Evolutionary conservation across 2,329 filamentous ascomycete species (phyloP), one percentile per base, ranked within the genome.

Genomic region (Xylaria digitata): DNA sequence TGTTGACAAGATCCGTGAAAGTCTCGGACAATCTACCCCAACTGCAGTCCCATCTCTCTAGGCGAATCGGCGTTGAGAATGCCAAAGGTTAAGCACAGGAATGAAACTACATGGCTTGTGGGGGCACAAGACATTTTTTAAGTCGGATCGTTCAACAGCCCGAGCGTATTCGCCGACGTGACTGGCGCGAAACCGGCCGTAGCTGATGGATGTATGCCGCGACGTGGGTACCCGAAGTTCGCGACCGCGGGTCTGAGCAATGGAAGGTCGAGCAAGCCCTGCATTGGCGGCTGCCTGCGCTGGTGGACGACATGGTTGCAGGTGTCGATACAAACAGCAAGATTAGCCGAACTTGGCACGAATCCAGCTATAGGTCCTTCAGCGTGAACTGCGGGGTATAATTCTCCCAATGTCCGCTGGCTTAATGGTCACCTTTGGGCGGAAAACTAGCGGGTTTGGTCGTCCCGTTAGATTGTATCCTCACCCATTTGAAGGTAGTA

Each of bases 401-500:
- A 54, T 50, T 30, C 53, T 61, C 52, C 60, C 53, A 61, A 58
- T 48, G 58, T 59, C 21, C 8, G 37, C 17, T 58, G 54, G 56
- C 58, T 71, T 71, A 75, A 63, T 76, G 72, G 37, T 74, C 69
- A 61, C 85, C 86, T 73, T 86, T 89, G 2, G 93, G 93, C 21
- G 94, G 95, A 75, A 97, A 97, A 67, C 84, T 90, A 26, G 92
- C 91, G n/a, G 88, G 81, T 74, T 89, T 86, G 69, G 89, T 85
- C 13, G 79, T 82, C 3, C 93, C 93, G 34, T 86, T 83, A 63
- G 85, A 88, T 4, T 86, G 86, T 63, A 97, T 83, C 68, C 93
- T 89, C 67, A 93, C 84, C 85, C 94, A 98, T 66, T 89, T 88
- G 71, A 97, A 78, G 8, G 86, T 90, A 40, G 89, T 88, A 69